Evolutionary conservation across 2,329 filamentous ascomycete species (phyloP).

Genomic region (Epichloe coenophiala): DNA sequence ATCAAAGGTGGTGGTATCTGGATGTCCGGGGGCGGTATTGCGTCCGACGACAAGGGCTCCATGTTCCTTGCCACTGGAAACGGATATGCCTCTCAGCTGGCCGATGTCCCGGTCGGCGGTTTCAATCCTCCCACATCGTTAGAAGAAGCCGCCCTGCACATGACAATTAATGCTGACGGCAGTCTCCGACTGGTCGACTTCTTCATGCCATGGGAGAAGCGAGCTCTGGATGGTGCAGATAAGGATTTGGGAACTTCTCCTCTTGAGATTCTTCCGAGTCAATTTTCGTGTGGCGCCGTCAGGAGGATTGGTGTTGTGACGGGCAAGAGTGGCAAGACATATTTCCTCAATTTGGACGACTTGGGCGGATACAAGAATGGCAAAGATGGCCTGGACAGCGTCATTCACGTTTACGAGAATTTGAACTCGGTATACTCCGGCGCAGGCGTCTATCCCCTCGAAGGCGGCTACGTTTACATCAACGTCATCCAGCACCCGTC

Average conservation of each 20-base stretch:
- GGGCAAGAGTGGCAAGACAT: constrained; percentile 37
- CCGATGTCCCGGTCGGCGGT: constrained; percentile 23
- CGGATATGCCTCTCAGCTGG: constrained; percentile 25
- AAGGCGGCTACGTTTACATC: constrained; percentile 36
- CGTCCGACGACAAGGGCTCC: constrained; percentile 25
- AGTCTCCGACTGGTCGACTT: constrained; percentile 34
- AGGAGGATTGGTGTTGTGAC: constrained; percentile 34
- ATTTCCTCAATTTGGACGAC: constrained; percentile 28
- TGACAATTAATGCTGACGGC: constrained; percentile 26
- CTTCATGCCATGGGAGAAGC: constrained; percentile 41
- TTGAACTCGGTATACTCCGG: constrained; percentile 33
- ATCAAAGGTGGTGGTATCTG: constrained; percentile 30
- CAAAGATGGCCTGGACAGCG: constrained; percentile 22
- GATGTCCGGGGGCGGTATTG: constrained; percentile 28
- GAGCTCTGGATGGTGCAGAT: constrained; percentile 34
- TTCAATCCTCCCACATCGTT: constrained; percentile 26
- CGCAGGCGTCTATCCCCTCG: constrained; percentile 32
- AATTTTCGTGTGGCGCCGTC: constrained; percentile 29
- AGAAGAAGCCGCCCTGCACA: constrained; percentile 32
- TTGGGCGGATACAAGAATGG: constrained; percentile 27
- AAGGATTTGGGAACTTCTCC: constrained; percentile 35
- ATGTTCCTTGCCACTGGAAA: constrained; percentile 27
- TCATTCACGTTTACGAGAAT: constrained; percentile 31
- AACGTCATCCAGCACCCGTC: constrained; percentile 39
- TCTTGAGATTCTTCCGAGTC: constrained; percentile 26